Evolutionary conservation across 208 protist genomes (phyloP), one percentile per base, ranked within the genome.

Genomic region (Lotmaria passim): DNA sequence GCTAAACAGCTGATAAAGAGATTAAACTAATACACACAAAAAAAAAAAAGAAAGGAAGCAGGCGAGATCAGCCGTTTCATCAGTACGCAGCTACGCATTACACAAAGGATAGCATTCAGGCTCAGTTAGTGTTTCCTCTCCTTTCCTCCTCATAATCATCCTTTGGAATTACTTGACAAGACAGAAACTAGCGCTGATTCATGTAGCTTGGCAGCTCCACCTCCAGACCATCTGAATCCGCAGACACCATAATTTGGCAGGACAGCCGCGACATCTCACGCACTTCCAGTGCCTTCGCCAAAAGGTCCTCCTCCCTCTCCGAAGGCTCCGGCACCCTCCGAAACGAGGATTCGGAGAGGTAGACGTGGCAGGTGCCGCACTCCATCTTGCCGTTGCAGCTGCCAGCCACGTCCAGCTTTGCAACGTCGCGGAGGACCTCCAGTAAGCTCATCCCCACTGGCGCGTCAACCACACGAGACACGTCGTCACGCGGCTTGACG

Each of bases 311-410:
- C 33, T 93, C 88, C 7, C 87, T 82, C 48, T 98, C 96, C 8
- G 67, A 82, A 12, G 50, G 30, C 17, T 11, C 63, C 21, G 50
- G 50, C 0, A 8, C 59, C 43, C 89, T 93, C 41, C 92, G 66
- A 59, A 87, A 98, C 53, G 81, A 79, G 44, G 86, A 71, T 55
- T 80, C 65, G 28, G 94, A 79, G 21, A 98, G 48, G 39, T 97
- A 87, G 21, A 98, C 91, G 60, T 98, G 96, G 69, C 97, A 99
- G 17, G 97, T 98, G 33, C 85, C 96, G 66, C 97, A 99, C 56
- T 94, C 93, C 34, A 93, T 80, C 23, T 81, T 93, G 23, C 87
- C 87, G 23, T 98, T 87, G 64, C 96, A 98, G 23, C 94, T 91
- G 19, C 88, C 95, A 53, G 98, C 58, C 65, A 77, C 69, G 33